Percentiles rank a stretch among this genome's conserved stretches.
Conservation (phyloP, 2,329 filamentous ascomycete species). For the Ophiostoma ulmi region DNA sequence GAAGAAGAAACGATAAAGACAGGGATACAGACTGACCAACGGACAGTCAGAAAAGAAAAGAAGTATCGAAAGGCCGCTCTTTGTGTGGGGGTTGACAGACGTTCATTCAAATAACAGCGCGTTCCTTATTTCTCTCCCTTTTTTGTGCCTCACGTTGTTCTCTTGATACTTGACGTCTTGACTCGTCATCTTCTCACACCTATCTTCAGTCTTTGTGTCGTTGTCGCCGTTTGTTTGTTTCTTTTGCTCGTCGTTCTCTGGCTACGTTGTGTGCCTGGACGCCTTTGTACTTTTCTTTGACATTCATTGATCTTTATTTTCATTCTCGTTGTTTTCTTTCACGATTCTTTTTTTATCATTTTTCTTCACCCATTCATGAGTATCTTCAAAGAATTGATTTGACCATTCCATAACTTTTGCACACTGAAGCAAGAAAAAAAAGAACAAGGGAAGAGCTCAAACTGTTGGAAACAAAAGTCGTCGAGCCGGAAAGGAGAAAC, state of each 20-base stretch:
- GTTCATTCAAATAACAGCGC: slow-evolving; percentile 53
- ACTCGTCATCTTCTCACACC: not conserved
- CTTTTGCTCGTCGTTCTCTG: slow-evolving; percentile 7
- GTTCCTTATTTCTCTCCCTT: slow-evolving; percentile 36
- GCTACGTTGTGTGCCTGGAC: slow-evolving; percentile 13
- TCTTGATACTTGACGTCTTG: not conserved
- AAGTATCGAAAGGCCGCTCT: not conserved
- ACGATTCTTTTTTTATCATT: slow-evolving; percentile 17
- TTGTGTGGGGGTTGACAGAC: slow-evolving; percentile 20
- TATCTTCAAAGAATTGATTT: slow-evolving; percentile 29
- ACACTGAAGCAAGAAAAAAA: slow-evolving; percentile 34
- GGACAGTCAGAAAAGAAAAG: not conserved
- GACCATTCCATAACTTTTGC: slow-evolving; percentile 29
- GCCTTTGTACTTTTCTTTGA: slow-evolving; percentile 14
- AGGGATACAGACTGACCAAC: not conserved
- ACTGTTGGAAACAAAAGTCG: not conserved
- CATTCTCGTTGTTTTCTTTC: slow-evolving; percentile 15
- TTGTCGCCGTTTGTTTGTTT: slow-evolving; percentile 5
- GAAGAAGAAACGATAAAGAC: not conserved
- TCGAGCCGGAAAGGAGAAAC: slow-evolving; percentile 9
- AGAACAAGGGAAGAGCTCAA: not conserved
- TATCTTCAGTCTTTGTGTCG: not conserved
- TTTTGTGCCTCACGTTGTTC: not conserved
- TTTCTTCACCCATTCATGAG: slow-evolving; percentile 23
- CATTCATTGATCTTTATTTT: slow-evolving; percentile 7